Percentiles rank a stretch among this genome's conserved stretches.
Conservation (phyloP, 1,284 basidiomycete species). For the Calocybe gambosa region DNA sequence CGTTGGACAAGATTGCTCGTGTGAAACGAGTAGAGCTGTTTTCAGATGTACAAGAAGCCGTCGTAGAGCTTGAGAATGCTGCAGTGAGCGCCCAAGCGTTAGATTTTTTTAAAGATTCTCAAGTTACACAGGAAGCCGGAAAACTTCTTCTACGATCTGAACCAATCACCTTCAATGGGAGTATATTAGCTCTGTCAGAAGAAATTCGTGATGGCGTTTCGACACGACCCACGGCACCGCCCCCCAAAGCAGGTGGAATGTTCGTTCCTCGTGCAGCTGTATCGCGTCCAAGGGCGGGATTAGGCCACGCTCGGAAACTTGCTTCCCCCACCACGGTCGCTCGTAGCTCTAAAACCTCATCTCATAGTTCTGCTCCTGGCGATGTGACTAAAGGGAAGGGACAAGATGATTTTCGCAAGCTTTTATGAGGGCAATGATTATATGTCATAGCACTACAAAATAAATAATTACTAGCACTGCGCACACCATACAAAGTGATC, state of each 20-base stretch:
- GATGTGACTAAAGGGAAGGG: slow-evolving; percentile 32
- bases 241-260: slow-evolving; percentile 37
- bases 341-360: slow-evolving; percentile 6
- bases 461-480: too few species aligned
- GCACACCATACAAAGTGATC: too few species aligned
- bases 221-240: slow-evolving; percentile 30
- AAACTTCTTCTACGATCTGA: slow-evolving; percentile 65
- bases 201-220: slow-evolving; percentile 35
- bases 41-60: slow-evolving; percentile 57
- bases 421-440: slow-evolving; percentile 40
- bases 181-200: slow-evolving; percentile 49
- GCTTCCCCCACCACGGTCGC: slow-evolving; percentile 16
- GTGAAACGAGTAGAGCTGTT: slow-evolving; percentile 79
- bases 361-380: slow-evolving; percentile 5
- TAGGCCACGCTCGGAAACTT: slow-evolving; percentile 47
- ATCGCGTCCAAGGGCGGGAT: slow-evolving; percentile 64
- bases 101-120: not conserved
- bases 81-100: slow-evolving; percentile 46
- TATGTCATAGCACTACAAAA: too few species aligned
- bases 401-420: slow-evolving; percentile 78
- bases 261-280: slow-evolving; percentile 60
- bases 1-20: slow-evolving; percentile 68
- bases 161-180: slow-evolving; percentile 62
- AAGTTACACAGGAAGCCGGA: slow-evolving; percentile 76
- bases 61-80: slow-evolving; percentile 68